Conservation (phyloP, 176 grass and related monocot genomes). For the Elymus sibiricus region DNA sequence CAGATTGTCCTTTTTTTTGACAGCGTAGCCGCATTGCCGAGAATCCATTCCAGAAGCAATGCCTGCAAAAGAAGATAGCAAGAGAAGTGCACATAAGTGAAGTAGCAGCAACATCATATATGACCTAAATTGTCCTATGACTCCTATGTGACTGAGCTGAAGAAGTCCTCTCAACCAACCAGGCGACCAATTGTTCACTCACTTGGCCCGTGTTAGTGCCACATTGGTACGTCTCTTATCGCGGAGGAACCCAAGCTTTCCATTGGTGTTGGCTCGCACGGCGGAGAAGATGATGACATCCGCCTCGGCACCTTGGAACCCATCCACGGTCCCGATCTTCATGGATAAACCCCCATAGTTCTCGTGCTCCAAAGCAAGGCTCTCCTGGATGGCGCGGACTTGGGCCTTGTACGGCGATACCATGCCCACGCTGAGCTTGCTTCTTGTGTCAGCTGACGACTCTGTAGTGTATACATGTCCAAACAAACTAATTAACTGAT, state of each 20-base stretch:
- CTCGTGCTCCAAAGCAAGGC: conserved; percentile 20
- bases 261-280: conserved; percentile 45
- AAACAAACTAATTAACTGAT: background rate
- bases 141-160: too few species aligned
- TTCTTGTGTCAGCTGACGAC: background rate
- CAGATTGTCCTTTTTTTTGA: conserved; percentile 44
- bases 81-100: background rate
- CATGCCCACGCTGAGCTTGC: conserved; percentile 24
- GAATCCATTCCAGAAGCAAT: conserved; percentile 51
- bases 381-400: conserved; percentile 40
- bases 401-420: conserved; percentile 53
- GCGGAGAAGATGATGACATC: conserved; percentile 60
- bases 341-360: conserved; percentile 5
- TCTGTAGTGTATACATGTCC: too few species aligned
- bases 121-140: background rate
- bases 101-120: background rate
- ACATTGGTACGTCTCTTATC: conserved; percentile 43
- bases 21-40: conserved; percentile 43
- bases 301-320: conserved; percentile 69
- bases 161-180: background rate
- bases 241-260: conserved; percentile 52
- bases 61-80: conserved; percentile 18
- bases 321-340: conserved; percentile 61
- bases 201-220: conserved; percentile 55
- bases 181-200: background rate